These are phyloP conservation scores for Solidago caesia DNA, from an alignment of 129 eudicot genomes.

Conservation along the genomic window DNA sequence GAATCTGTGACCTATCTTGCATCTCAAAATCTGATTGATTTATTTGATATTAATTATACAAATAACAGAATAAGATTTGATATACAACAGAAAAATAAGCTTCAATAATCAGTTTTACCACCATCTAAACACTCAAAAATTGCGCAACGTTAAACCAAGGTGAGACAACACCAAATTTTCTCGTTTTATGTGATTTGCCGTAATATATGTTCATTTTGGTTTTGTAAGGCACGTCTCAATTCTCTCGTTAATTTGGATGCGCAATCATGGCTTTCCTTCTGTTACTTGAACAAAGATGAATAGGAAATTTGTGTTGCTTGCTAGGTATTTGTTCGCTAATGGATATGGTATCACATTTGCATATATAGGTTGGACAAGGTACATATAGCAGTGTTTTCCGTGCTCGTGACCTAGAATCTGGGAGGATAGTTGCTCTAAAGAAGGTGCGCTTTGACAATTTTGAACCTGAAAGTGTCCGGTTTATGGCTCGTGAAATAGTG, in stretches of 20 bases:
- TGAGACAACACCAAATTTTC: neutral
- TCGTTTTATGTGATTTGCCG: too few relatives aligned
- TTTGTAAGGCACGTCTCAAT: slow-evolving; percentile 1
- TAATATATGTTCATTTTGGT: neutral
- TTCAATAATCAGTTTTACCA: neutral
- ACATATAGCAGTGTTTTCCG: slow-evolving; percentile 91
- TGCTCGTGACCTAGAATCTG: slow-evolving; percentile 69
- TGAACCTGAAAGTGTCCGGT: slow-evolving; percentile 97
- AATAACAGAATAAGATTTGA: too few relatives aligned
- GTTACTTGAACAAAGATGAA: slow-evolving; percentile 1
- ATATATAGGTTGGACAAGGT: slow-evolving; percentile 79
- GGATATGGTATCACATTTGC: slow-evolving; percentile 7
- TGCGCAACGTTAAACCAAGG: too few relatives aligned
- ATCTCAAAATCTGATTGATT: too few relatives aligned
- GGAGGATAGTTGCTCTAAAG: slow-evolving; percentile 83
- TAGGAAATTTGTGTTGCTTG: neutral
- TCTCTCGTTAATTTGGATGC: neutral
- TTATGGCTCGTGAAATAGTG: slow-evolving; percentile 90
- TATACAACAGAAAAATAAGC: too few relatives aligned
- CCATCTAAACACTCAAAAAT: neutral
- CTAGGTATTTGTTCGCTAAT: slow-evolving; percentile 12
- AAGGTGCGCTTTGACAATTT: slow-evolving; percentile 89
- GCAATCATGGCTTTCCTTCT: neutral
- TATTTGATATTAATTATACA: too few relatives aligned
- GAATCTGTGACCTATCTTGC: too few relatives aligned